These are phyloP conservation scores for Ustilago lituana DNA, from an alignment of 1,284 basidiomycete genomes.

Conservation along the genomic window DNA sequence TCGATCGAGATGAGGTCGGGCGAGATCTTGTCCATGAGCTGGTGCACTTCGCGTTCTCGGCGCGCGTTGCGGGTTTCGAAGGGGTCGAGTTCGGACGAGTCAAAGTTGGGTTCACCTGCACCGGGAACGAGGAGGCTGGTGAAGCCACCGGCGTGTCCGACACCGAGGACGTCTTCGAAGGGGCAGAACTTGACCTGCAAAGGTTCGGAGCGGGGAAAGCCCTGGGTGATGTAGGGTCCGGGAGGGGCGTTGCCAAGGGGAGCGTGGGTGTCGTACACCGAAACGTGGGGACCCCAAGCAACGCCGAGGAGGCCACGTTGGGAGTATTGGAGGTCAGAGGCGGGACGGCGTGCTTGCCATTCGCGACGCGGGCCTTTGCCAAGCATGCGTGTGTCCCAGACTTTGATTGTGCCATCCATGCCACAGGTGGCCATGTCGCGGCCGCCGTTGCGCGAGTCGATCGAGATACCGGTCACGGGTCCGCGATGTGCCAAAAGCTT, in stretches of 20 bases:
- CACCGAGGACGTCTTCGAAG: slow-evolving; percentile 88
- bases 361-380: slow-evolving; percentile 79
- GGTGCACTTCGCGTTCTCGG: slow-evolving; percentile 89
- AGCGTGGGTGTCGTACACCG: slow-evolving; percentile 71
- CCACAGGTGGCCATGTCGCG: slow-evolving; percentile 91
- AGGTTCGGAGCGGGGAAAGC: slow-evolving; percentile 71
- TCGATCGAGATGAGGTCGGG: slow-evolving; percentile 93
- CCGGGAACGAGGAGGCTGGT: slow-evolving; percentile 89
- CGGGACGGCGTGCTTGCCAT: slow-evolving; percentile 76
- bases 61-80: slow-evolving; percentile 85
- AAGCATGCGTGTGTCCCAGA: slow-evolving; percentile 96
- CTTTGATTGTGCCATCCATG: slow-evolving; percentile 86
- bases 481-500: slow-evolving; percentile 90
- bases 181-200: slow-evolving; percentile 79
- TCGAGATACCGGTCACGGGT: slow-evolving; percentile 81
- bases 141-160: slow-evolving; percentile 78
- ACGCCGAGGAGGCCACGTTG: slow-evolving; percentile 85
- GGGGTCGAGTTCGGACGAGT: slow-evolving; percentile 91
- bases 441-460: slow-evolving; percentile 80
- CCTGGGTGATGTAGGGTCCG: slow-evolving; percentile 63
- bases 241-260: slow-evolving; percentile 70
- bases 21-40: slow-evolving; percentile 92
- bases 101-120: slow-evolving; percentile 92
- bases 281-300: slow-evolving; percentile 79
- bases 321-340: slow-evolving; percentile 69